Percentiles rank a stretch among this genome's conserved stretches.
Conservation (phyloP, 2,329 filamentous ascomycete genomes). For the Tympanopsis confertula region DNA sequence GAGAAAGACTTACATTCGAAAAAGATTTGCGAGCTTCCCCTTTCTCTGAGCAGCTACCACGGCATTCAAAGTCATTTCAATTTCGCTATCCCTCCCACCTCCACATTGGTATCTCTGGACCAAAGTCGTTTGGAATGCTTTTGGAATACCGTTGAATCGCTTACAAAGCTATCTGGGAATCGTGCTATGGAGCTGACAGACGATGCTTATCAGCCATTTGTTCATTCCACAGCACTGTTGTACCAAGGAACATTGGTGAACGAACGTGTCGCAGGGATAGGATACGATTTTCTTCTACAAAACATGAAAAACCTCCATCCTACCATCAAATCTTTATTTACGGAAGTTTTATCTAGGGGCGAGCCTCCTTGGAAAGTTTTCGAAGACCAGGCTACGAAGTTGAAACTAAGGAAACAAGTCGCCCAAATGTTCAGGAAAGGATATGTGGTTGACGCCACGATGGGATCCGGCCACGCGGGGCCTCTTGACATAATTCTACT, state of each 20-base stretch:
- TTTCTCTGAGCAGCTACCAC: conserved; percentile 31
- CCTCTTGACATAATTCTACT: conserved; percentile 31
- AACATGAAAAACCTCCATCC: conserved; percentile 31
- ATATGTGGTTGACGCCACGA: conserved; percentile 3
- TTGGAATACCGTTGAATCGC: too few relatives aligned
- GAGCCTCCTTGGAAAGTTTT: conserved; percentile 33
- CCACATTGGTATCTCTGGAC: too few relatives aligned
- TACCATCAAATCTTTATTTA: conserved; percentile 31
- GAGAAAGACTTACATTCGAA: too few relatives aligned
- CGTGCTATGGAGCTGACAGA: conserved; percentile 5
- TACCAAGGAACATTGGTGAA: background rate
- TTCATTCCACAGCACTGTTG: background rate
- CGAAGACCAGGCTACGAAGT: conserved; percentile 31
- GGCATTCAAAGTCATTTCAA: conserved; percentile 14
- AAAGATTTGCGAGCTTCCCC: too few relatives aligned
- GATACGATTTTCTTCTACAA: conserved; percentile 19
- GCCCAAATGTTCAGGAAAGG: conserved; percentile 21
- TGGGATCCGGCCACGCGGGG: conserved; percentile 4
- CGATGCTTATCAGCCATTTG: conserved; percentile 12
- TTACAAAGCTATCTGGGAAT: conserved; percentile 11
- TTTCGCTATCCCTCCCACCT: too few relatives aligned
- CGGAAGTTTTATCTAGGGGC: conserved; percentile 19
- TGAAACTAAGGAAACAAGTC: conserved; percentile 25
- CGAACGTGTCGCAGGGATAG: conserved; percentile 16
- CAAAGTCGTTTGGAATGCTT: too few relatives aligned